A percentile compares a stretch with the other conserved stretches of the same genome.
phyloP scores from a whole-genome alignment of 352 stramenopile species.

The Halophytophthora polymorphica region DNA sequence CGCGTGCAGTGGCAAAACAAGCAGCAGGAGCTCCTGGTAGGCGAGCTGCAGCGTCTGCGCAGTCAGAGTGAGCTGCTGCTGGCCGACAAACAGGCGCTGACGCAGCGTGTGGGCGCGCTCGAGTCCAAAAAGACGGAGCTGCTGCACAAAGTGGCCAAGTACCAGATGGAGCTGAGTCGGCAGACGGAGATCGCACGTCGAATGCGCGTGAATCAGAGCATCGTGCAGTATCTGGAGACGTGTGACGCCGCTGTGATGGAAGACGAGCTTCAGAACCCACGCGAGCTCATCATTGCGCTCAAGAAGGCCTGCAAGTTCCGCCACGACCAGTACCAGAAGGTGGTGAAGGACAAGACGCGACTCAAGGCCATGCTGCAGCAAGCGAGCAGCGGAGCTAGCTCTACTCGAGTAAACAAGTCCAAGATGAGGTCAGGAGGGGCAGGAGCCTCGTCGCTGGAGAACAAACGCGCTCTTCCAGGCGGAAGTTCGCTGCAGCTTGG shows the following conservation, averaged over 20 bases:
- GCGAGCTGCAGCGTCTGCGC: conserved; percentile 56
- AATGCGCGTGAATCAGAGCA: conserved; percentile 66
- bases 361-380: conserved; percentile 69
- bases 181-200: conserved; percentile 49
- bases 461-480: conserved; percentile 19
- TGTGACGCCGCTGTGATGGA: conserved; percentile 66
- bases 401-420: conserved; percentile 18
- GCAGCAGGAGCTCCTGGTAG: conserved; percentile 55
- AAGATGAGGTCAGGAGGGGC: conserved; percentile 23
- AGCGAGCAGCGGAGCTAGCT: conserved; percentile 19
- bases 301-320: conserved; percentile 84
- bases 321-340: conserved; percentile 82
- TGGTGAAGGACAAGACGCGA: conserved; percentile 70
- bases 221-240: conserved; percentile 68
- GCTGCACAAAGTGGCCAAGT: conserved; percentile 68
- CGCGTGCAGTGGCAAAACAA: conserved; percentile 78
- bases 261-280: conserved; percentile 74
- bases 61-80: conserved; percentile 64
- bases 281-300: conserved; percentile 67
- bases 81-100: conserved; percentile 56
- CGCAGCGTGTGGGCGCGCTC: conserved; percentile 44
- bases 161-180: conserved; percentile 69
- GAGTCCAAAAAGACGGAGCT: conserved; percentile 55
- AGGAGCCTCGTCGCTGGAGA: conserved; percentile 14
- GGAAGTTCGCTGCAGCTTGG: conserved; percentile 18